phyloP scores from a whole-genome alignment of 2,329 filamentous ascomycete genomes.

The Westerdykella aurantiaca region DNA sequence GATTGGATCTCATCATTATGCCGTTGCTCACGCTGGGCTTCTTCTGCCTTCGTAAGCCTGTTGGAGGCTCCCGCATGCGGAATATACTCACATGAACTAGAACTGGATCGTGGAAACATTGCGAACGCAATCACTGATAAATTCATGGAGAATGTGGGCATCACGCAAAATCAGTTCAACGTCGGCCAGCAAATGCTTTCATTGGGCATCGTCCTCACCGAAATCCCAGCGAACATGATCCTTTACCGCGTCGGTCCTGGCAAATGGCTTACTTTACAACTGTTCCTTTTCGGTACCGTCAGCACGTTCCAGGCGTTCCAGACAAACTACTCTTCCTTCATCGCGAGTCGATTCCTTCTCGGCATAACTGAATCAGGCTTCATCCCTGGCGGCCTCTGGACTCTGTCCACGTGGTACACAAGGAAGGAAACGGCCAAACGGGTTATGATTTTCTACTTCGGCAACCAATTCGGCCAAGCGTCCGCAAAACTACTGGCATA shows the following conservation, averaged over 20 bases:
- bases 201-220: conserved; percentile 63
- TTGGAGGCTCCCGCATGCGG: too few relatives aligned
- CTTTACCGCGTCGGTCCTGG: conserved; percentile 34
- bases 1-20: too few relatives aligned
- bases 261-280: conserved; percentile 37
- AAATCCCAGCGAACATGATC: conserved; percentile 39
- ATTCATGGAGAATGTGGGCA: conserved; percentile 20
- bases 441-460: too few relatives aligned
- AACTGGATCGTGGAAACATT: conserved; percentile 42
- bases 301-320: conserved; percentile 54
- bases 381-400: too few relatives aligned
- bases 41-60: neutral
- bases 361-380: too few relatives aligned
- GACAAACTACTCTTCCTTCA: too few relatives aligned
- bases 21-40: too few relatives aligned
- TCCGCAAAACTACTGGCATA: too few relatives aligned
- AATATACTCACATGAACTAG: neutral
- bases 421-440: too few relatives aligned
- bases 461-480: too few relatives aligned
- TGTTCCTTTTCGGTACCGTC: conserved; percentile 39
- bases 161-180: conserved; percentile 23
- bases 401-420: too few relatives aligned
- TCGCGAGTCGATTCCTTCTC: too few relatives aligned
- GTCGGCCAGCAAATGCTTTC: conserved; percentile 56
- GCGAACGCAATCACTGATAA: conserved; percentile 24